Evolutionary conservation across 805 yeast genomes (phyloP).

Genomic region (Yamadazyma tumulicola): DNA sequence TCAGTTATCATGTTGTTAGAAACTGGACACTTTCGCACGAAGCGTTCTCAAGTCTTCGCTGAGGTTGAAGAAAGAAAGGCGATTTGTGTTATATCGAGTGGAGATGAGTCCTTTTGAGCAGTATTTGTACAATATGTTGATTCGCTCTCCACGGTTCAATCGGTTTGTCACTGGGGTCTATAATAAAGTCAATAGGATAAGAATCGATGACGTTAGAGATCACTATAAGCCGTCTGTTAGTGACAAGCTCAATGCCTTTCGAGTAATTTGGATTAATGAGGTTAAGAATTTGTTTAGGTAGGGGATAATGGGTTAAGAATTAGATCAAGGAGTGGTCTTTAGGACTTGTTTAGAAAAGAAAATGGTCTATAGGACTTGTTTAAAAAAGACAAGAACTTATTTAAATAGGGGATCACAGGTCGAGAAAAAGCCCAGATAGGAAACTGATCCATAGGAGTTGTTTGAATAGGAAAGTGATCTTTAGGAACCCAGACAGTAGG

Average conservation of each 20-base stretch:
- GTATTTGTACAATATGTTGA: slow-evolving; percentile 40
- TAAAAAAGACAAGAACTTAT: no score
- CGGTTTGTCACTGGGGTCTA: slow-evolving; percentile 60
- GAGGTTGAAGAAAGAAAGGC: no score
- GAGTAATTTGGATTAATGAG: slow-evolving; percentile 59
- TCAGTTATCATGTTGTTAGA: slow-evolving; percentile 76
- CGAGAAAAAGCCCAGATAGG: no score
- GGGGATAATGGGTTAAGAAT: neutral
- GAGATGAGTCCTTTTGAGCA: slow-evolving; percentile 41
- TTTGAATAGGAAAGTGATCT: no score
- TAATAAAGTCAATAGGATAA: slow-evolving; percentile 60
- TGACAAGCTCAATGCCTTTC: slow-evolving; percentile 61
- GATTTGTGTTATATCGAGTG: no score
- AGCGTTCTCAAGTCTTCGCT: no score
- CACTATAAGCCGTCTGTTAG: slow-evolving; percentile 45
- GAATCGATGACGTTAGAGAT: slow-evolving; percentile 19
- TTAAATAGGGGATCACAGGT: neutral
- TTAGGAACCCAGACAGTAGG: no score
- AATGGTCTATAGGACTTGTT: no score
- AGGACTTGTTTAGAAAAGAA: no score
- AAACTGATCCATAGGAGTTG: no score
- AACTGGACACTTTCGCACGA: no score
- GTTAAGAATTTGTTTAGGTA: slow-evolving; percentile 42
- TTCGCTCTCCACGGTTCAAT: slow-evolving; percentile 58
- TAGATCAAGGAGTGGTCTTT: neutral